These are phyloP conservation scores for Scutellaria barbata DNA, from an alignment of 257 asterid species.

Conservation along the genomic window DNA sequence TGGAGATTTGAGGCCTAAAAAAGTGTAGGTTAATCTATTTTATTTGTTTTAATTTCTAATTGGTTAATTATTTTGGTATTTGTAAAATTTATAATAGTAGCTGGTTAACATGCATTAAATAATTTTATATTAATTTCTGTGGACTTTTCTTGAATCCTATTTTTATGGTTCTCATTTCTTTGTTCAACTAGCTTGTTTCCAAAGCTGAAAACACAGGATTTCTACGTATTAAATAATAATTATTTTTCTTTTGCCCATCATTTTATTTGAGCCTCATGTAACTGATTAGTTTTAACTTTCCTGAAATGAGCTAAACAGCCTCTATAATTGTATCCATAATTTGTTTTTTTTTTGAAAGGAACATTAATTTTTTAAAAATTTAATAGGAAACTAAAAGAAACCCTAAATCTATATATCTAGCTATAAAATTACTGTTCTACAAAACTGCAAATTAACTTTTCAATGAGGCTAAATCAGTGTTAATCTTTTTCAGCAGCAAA, in stretches of 20 bases:
- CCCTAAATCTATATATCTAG: constrained; percentile 28
- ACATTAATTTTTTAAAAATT: not conserved
- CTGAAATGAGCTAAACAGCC: not conserved
- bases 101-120: not conserved
- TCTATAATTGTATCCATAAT: not conserved
- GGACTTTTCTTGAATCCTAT: constrained; percentile 33
- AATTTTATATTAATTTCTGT: constrained; percentile 8
- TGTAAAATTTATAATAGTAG: not conserved
- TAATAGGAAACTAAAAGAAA: constrained; percentile 9
- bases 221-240: not conserved
- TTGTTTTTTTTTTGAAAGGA: too few species aligned
- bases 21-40: constrained; percentile 51
- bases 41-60: not conserved
- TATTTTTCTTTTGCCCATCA: not conserved
- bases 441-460: not conserved
- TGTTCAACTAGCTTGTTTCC: constrained; percentile 24
- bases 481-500: constrained; percentile 39
- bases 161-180: constrained; percentile 27
- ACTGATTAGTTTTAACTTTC: not conserved
- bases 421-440: not conserved
- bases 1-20: constrained; percentile 52
- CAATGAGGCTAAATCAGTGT: not conserved
- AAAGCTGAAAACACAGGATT: not conserved
- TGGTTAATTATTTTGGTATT: not conserved
- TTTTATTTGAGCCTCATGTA: constrained; percentile 4